Evolutionary conservation across 169 alveolate genomes (phyloP).

Genomic region (Perkinsus marinus): DNA sequence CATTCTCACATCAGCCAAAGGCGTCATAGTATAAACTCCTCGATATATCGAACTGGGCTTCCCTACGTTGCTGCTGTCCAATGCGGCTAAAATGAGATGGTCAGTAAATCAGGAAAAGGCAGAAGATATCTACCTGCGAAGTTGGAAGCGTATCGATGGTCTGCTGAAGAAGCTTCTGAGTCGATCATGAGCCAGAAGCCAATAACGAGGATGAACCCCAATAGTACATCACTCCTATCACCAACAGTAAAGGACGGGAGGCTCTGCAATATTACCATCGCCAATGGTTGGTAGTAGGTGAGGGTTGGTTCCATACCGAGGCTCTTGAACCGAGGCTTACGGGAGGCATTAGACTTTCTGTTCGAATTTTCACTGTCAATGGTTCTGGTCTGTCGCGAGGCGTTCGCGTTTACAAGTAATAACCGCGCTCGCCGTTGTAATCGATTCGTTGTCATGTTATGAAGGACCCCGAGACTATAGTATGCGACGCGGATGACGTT

Average conservation of each 20-base stretch:
- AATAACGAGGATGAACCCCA: not conserved
- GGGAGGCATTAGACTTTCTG: not conserved
- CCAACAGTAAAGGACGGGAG: not conserved
- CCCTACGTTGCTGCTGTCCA: not conserved
- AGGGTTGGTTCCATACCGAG: not conserved
- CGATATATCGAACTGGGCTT: not conserved
- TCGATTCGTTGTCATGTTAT: not conserved
- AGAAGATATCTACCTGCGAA: not conserved
- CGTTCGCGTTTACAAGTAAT: not conserved
- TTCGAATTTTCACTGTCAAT: not conserved
- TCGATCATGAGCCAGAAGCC: not conserved
- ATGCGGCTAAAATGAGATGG: not conserved
- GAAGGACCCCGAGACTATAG: too few species aligned
- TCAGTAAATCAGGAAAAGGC: not conserved
- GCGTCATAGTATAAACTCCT: not conserved
- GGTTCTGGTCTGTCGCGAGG: not conserved
- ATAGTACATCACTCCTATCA: not conserved
- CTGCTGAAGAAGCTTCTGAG: not conserved
- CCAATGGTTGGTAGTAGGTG: not conserved
- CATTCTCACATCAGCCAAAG: not conserved
- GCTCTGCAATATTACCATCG: not conserved
- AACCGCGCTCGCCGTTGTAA: not conserved
- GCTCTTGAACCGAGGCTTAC: not conserved
- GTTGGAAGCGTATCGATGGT: not conserved
- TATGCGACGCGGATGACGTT: too few species aligned